Evolutionary conservation across 2,329 filamentous ascomycete genomes (phyloP).

Genomic region (Aspergillus piperis): DNA sequence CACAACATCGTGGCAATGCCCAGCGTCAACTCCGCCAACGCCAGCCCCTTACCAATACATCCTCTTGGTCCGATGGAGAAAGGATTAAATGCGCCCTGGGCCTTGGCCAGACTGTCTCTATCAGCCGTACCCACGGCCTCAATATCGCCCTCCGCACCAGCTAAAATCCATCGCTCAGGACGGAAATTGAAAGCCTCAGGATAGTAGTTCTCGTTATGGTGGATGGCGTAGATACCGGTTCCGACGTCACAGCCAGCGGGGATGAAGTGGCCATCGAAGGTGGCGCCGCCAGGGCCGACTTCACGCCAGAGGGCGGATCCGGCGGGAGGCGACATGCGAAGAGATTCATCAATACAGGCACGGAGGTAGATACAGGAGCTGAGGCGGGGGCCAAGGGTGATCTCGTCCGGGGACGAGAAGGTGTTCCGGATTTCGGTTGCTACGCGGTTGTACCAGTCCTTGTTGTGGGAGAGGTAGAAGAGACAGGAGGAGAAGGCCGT

Average conservation of each 20-base stretch:
- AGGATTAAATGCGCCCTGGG: constrained; percentile 20
- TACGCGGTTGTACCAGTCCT: constrained; percentile 31
- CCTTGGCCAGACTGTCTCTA: not conserved
- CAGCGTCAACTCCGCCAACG: constrained; percentile 27
- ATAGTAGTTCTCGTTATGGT: constrained; percentile 37
- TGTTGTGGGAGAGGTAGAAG: constrained; percentile 44
- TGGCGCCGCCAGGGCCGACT: constrained; percentile 30
- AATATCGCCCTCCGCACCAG: not conserved
- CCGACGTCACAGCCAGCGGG: constrained; percentile 37
- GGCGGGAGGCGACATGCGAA: constrained; percentile 37
- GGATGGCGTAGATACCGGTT: constrained; percentile 35
- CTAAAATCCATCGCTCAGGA: constrained; percentile 40
- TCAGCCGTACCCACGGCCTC: not conserved
- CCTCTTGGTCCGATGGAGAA: constrained; percentile 28
- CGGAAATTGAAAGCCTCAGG: constrained; percentile 31
- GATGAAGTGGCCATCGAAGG: constrained; percentile 35
- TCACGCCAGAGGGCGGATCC: constrained; percentile 31
- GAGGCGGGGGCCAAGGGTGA: constrained; percentile 35
- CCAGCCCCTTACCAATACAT: constrained; percentile 30
- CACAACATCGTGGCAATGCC: constrained; percentile 21
- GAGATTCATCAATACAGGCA: constrained; percentile 45
- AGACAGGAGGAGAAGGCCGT: constrained; percentile 40
- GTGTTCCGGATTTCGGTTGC: constrained; percentile 35
- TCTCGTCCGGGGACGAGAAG: constrained; percentile 41
- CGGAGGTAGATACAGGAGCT: constrained; percentile 42